Base-by-base conservation (phyloP, 352 stramenopile genomes). In the Globisporangium takayamanum region DNA sequence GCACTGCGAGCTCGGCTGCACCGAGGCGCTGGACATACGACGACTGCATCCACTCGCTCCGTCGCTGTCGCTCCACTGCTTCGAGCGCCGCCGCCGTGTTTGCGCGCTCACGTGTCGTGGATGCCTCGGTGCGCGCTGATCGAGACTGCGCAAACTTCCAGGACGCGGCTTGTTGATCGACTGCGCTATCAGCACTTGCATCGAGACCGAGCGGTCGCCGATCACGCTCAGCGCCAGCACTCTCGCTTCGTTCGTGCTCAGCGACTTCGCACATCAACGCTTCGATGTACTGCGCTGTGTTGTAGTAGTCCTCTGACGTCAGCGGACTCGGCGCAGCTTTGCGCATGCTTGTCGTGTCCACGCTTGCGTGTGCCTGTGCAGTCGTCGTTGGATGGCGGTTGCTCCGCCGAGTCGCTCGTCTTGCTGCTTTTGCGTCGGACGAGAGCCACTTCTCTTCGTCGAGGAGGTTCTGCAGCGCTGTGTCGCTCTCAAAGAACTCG, bases 381-480 rank as follows among this genome's bases (percentile, higher is more conserved):
- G 20, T 39, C 2, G 10, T 15, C 18, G 10, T 25, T 8, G 12
- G 1, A 20, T 46, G 15, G 12, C 20, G 14, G 22, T 25, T 42
- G 33, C 67, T 58, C 25, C 75, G 22, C 55, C 66, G 63, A 0
- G 61, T 61, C 8, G 52, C 44, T 14, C 65, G 41, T 25, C 64
- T 55, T 12, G 11, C 48, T 5, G 49, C 44, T 61, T 79, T 76
- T 2, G 66, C 62, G 6, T 70, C 63, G 0, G 55, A 22, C 0
- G 69, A 62, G 16, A 74, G 66, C 74, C 74, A 85, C 45, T 80
- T 85, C 42, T 84, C 74, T 49, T 78, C 67, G 16, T 85, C 71
- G 3, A 87, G 15, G 4, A 73, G 56, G 41, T 82, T 82, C 7
- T 78, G 73, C 25, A 85, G 66, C 0, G 55, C 61, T 8, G 58